These are phyloP conservation scores for Letharia columbiana DNA, from an alignment of 495 filamentous ascomycete genomes.

Conservation along the genomic window DNA sequence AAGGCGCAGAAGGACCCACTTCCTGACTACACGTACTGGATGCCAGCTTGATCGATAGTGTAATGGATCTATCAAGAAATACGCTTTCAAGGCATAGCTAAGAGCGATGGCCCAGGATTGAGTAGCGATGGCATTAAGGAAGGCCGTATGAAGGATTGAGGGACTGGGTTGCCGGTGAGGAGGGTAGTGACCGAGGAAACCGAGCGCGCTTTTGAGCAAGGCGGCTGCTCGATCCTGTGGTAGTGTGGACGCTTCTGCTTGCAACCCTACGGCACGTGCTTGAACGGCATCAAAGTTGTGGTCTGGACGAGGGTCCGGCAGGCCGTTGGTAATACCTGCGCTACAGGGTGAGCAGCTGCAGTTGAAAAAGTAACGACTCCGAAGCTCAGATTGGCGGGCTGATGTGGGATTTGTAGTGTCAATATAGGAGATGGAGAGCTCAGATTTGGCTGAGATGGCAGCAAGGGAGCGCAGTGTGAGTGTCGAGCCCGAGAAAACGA, in stretches of 20 bases:
- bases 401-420: conserved; percentile 47
- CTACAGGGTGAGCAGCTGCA: conserved; percentile 53
- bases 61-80: conserved; percentile 34
- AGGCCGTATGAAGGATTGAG: conserved; percentile 35
- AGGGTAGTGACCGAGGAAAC: conserved; percentile 30
- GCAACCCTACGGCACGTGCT: conserved; percentile 21
- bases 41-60: conserved; percentile 32
- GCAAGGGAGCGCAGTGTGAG: conserved; percentile 39
- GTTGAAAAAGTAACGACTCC: conserved; percentile 54
- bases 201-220: conserved; percentile 27
- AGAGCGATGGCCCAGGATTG: conserved; percentile 33
- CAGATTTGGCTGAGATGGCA: conserved; percentile 44
- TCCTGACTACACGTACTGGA: conserved; percentile 39
- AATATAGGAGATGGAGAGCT: conserved; percentile 62
- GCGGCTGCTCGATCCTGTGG: conserved; percentile 26
- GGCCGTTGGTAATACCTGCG: conserved; percentile 28
- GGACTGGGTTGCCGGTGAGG: conserved; percentile 37
- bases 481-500: conserved; percentile 50
- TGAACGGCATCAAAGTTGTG: conserved; percentile 12
- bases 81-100: conserved; percentile 34
- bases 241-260: conserved; percentile 25
- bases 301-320: conserved; percentile 16
- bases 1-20: conserved; percentile 35
- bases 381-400: conserved; percentile 44
- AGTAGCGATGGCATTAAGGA: conserved; percentile 29